Evolutionary conservation across 371 early-diverging fungal species (phyloP), one percentile per base, ranked within the genome.

Genomic region (Smittium culicis): DNA sequence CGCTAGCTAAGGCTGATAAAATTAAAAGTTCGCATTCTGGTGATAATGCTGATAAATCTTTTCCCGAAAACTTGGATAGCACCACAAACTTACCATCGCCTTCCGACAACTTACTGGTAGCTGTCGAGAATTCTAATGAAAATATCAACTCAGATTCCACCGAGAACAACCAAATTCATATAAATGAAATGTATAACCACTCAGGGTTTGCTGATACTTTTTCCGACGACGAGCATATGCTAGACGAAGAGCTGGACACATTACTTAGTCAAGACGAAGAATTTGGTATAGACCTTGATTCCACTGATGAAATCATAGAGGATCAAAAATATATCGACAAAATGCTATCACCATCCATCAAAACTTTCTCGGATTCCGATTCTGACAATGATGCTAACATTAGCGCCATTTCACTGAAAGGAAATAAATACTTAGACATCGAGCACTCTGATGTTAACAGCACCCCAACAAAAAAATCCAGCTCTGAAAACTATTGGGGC

Each of bases 391-490:
- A 14, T 20, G 20, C 8, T 14, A 45, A 45, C 8, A 14, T 20
- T 45, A 45, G 8, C 20, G 45, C 14, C 8, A 45, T 14, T 45
- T 45, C 45, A n/a, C n/a, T n/a, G n/a, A n/a, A n/a, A n/a, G n/a
- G n/a, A n/a, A n/a, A n/a, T 20, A 45, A 45, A 14, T 45, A 14
- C 8, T 45, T 45, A 45, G 45, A 45, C 8, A 45, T 20, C 20
- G 8, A 8, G 20, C 8, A 45, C 8, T 30, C 59, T 14, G 14
- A 59, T 27, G 5, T 28, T 11, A 16, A 16, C 27, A 59, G 20
- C n/a, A 62, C 63, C 8, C 63, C 63, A 62, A 62, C 31, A 8
- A 62, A 62, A 62, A 3, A 24, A 34, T 31, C 63, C 14, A 31
- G n/a, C 28, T 20, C 8, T 3, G 34, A 24, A 2, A 34, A 33